Evolutionary conservation across 495 filamentous ascomycete species (phyloP), one percentile per base, ranked within the genome.

Genomic region (Margaritispora aquatica): DNA sequence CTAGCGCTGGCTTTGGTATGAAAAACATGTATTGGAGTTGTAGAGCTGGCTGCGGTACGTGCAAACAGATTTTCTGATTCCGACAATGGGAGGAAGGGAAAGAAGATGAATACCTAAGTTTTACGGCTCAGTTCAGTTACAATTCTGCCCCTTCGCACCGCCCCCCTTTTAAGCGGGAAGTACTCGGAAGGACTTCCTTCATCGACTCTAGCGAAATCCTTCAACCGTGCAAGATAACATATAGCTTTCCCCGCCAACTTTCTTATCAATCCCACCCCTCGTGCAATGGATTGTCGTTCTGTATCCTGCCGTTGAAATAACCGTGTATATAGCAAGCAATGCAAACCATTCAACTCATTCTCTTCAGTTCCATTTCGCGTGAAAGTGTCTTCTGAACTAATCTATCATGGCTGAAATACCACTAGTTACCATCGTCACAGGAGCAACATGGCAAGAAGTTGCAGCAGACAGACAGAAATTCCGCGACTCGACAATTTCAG

Each of bases 401-500:
- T 44, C 38, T 44, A 56, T n/a, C 13, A 62, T 64, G 59, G 44
- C 59, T 58, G 70, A 68, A 46, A 68, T 44, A 44, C 38, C 38
- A 15, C 38, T 59, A 22, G 63, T 73, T n/a, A 75, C 71, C 3
- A 73, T 68, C 23, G 68, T 63, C 7, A 66, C 62, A 21, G 71
- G 71, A 19, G 67, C 70, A 51, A 71, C 66, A 19, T 82, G 79
- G 79, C 70, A 77, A 59, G 69, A 75, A 5, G 76, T 80, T 15
- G 76, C 75, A 11, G 61, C 68, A 51, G 67, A 74, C 47, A 68
- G 73, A 48, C 75, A 77, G 50, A 63, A 73, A 36, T 68, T 80
- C 60, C 73, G 76, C 13, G 75, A 77, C 54, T 64, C 66, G 20
- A 74, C 75, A 17, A 68, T 81, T 22, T 68, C 71, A 26, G 64